Evolutionary conservation across 257 asterid genomes (phyloP).

Genomic region (Gentiana macrophylla): DNA sequence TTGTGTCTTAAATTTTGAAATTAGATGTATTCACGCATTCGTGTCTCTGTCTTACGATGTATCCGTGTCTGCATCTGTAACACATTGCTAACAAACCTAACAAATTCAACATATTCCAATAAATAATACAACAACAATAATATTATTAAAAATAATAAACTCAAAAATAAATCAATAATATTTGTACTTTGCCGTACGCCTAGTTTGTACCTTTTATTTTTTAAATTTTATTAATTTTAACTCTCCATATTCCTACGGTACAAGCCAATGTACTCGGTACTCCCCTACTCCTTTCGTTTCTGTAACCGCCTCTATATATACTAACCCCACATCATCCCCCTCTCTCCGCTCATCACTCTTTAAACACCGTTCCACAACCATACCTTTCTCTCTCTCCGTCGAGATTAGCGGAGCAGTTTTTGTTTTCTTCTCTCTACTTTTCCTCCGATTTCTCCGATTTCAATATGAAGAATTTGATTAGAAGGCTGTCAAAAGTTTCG

Average conservation of each 20-base stretch:
- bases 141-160: neutral
- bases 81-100: neutral
- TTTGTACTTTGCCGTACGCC: slow-evolving; percentile 46
- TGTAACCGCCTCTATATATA: neutral
- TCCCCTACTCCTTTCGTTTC: too few relatives aligned
- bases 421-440: neutral
- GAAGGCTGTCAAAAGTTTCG: slow-evolving; percentile 52
- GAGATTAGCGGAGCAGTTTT: neutral
- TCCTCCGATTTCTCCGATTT: neutral
- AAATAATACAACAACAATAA: too few relatives aligned
- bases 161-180: slow-evolving; percentile 4
- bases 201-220: slow-evolving; percentile 38
- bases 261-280: too few relatives aligned
- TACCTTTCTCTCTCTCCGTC: neutral
- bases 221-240: neutral
- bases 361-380: slow-evolving; percentile 2
- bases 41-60: too few relatives aligned
- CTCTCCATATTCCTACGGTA: slow-evolving; percentile 16
- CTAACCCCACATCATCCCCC: slow-evolving; percentile 8
- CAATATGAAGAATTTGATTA: slow-evolving; percentile 59
- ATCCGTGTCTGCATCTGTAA: neutral
- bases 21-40: too few relatives aligned
- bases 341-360: slow-evolving; percentile 8
- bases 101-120: too few relatives aligned
- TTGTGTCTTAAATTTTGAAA: too few relatives aligned